Evolutionary conservation across 805 yeast genomes (phyloP), one percentile per base, ranked within the genome.

Genomic region (Nakazawaea ernobii): DNA sequence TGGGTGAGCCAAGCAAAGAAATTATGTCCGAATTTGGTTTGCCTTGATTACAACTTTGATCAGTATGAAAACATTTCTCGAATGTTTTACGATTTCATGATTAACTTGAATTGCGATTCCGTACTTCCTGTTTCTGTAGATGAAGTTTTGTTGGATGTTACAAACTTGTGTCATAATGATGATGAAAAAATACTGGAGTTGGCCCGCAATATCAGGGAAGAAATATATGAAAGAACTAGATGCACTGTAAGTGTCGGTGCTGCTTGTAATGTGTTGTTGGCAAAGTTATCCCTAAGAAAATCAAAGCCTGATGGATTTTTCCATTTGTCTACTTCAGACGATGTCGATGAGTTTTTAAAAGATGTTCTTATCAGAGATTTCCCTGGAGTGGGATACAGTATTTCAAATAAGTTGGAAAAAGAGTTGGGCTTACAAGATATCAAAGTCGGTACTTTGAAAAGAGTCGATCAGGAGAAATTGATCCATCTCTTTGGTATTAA

Each of bases 91-190:
- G 70, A 79, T 2, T 72, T 75, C 11, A 64, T 94, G 42, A 49
- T 79, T 1, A 61, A 67, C 0, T 57, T 71, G n/a, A 59, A 67
- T 0, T 68, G 71, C 14, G 67, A 66, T 35, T 71, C 82, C 41
- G 77, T 90, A 2, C 71, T 82, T 29, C 98, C 98, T 0, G 87
- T 94, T 1, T 89, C 95, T 51, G 82, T 94, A 3, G 98, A 94
- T 62, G 99, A 94, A 59, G 96, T 90, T 0, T 66, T 94, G n/a
- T 59, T 88, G 8, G 95, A 88, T 55, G 71, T 84, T 1, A 66
- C 73, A 0, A 38, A 61, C 1, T 32, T 68, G 20, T 35, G 17
- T 6, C 42, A 26, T 11, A 29, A 43, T 38, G 52, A 49, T 24
- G 47, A 50, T 26, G 64, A 59, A 33, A 44, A 39, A 43, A 66